Percentiles rank a stretch among this genome's conserved stretches.
These are phyloP conservation scores for Penicillium ochrochloron DNA, from an alignment of 495 filamentous ascomycete genomes.

Conservation along the genomic window DNA sequence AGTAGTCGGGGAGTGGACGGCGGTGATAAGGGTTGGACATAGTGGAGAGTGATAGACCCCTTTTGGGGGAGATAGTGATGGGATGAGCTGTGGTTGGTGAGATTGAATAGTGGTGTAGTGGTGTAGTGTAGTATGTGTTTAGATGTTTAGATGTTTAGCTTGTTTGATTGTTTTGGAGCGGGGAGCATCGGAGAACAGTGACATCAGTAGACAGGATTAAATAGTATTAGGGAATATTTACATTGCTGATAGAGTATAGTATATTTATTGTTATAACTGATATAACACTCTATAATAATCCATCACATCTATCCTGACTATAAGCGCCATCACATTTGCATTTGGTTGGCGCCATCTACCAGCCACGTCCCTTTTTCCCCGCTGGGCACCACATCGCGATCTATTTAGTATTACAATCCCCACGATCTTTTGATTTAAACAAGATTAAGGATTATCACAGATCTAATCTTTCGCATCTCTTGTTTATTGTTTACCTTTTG, in stretches of 20 bases:
- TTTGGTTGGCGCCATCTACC: conserved; percentile 6
- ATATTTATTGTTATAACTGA: no score
- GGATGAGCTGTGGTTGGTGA: neutral
- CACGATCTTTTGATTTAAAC: no score
- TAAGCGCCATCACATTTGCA: neutral
- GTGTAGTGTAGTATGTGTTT: neutral
- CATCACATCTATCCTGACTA: neutral
- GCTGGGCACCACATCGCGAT: conserved; percentile 6
- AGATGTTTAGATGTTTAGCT: neutral
- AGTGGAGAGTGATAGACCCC: conserved; percentile 3
- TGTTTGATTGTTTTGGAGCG: neutral
- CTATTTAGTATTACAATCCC: no score
- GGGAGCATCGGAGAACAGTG: neutral
- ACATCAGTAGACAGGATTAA: neutral
- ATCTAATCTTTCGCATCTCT: neutral
- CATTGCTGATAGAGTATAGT: neutral
- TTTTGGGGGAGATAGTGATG: neutral
- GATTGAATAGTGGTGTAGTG: no score
- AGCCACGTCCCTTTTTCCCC: conserved; percentile 7
- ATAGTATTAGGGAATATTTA: neutral
- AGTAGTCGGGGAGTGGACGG: conserved; percentile 49
- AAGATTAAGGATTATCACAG: no score
- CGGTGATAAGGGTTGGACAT: conserved; percentile 55
- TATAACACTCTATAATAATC: neutral
- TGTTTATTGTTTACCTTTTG: neutral